These are phyloP conservation scores for Metschnikowia santaceciliae DNA, from an alignment of 805 yeast genomes.

Conservation along the genomic window DNA sequence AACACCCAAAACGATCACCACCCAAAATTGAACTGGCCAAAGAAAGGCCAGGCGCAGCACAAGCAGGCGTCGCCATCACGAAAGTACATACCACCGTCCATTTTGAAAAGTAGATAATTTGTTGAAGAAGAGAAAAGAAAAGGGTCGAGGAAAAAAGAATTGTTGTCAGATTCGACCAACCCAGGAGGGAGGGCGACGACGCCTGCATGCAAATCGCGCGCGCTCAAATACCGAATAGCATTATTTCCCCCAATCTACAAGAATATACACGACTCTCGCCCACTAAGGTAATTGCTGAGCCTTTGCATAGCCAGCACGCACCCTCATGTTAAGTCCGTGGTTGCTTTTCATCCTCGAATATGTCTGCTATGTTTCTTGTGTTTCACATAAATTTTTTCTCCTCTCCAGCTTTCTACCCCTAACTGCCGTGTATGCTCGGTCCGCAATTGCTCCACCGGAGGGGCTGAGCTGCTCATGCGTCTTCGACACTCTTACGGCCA, in stretches of 20 bases:
- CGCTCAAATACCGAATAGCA: constrained; percentile 8
- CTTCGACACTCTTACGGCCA: background rate
- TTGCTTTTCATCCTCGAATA: background rate
- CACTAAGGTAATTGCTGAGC: background rate
- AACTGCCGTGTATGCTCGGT: background rate
- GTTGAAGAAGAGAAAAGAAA: constrained; percentile 20
- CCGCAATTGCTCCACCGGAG: background rate
- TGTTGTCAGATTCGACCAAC: constrained; percentile 18
- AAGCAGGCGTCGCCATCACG: background rate
- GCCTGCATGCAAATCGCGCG: constrained; percentile 12
- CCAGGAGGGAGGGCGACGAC: constrained; percentile 16
- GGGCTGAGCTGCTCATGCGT: constrained; percentile 1
- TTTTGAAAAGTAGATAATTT: constrained; percentile 30
- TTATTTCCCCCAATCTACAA: background rate
- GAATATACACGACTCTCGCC: background rate
- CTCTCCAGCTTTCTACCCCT: background rate
- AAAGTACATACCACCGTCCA: constrained; percentile 57
- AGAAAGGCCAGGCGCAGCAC: background rate
- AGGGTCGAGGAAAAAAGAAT: constrained; percentile 19
- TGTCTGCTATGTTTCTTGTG: background rate
- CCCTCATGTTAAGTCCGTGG: background rate
- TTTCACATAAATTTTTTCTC: background rate
- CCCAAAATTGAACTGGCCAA: background rate
- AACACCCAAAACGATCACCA: background rate
- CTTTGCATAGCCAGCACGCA: background rate